Conservation (phyloP, 768 basidiomycete species). For the Mycena kentingensis region DNA sequence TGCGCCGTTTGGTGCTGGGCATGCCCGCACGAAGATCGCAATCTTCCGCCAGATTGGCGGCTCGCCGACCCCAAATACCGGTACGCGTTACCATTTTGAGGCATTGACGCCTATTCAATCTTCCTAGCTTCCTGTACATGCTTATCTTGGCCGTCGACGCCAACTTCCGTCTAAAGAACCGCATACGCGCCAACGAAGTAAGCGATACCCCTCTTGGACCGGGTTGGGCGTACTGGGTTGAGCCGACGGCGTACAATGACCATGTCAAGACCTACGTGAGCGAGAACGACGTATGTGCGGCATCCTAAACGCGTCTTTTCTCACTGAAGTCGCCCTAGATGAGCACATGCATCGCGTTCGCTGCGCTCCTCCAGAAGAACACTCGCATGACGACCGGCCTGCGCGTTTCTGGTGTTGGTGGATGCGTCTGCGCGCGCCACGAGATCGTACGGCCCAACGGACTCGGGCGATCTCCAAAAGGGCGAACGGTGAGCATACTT, state of each 20-base stretch:
- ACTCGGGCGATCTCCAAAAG: slow-evolving; percentile 28
- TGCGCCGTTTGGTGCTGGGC: slow-evolving; percentile 27
- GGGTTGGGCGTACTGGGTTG: slow-evolving; percentile 23
- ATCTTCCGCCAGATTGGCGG: slow-evolving; percentile 23
- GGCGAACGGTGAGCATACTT: slow-evolving; percentile 24
- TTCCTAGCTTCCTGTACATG: slow-evolving; percentile 8
- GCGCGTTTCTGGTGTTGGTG: slow-evolving; percentile 14
- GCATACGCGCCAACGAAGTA: slow-evolving; percentile 17
- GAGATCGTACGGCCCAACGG: slow-evolving; percentile 22
- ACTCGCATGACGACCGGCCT: slow-evolving; percentile 14
- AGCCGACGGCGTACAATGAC: neutral
- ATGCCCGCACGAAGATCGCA: slow-evolving; percentile 29
- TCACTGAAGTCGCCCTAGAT: slow-evolving; percentile 1
- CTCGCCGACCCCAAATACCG: neutral
- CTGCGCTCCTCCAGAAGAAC: slow-evolving; percentile 21
- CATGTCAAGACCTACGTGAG: slow-evolving; percentile 5
- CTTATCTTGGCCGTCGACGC: slow-evolving; percentile 15
- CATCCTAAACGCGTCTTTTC: neutral
- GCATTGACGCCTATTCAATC: neutral
- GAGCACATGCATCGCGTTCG: slow-evolving; percentile 21
- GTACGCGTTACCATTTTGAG: neutral
- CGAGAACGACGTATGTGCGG: slow-evolving; percentile 8
- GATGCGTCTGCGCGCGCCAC: slow-evolving; percentile 20
- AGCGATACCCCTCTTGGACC: slow-evolving; percentile 15
- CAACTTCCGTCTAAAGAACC: slow-evolving; percentile 19